A percentile compares a stretch with the other conserved stretches of the same genome.
These are phyloP conservation scores for Cynara cardunculus DNA, from an alignment of 129 eudicot genomes.

Conservation along the genomic window DNA sequence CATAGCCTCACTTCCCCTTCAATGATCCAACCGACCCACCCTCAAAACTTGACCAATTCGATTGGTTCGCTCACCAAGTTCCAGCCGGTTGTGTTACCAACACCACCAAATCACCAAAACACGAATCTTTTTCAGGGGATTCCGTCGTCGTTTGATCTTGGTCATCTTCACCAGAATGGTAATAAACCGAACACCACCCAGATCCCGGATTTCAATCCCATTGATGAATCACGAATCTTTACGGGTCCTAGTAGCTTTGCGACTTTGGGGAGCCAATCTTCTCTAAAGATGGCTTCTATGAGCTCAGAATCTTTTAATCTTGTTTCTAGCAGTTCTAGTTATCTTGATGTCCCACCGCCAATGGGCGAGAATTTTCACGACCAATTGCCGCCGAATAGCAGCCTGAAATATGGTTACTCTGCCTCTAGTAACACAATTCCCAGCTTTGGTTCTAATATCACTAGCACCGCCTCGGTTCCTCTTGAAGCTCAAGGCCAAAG, in stretches of 20 bases:
- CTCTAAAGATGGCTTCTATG: conserved; percentile 36
- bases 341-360: conserved; percentile 40
- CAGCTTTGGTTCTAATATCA: conserved; percentile 40
- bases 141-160: conserved; percentile 55
- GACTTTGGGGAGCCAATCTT: conserved; percentile 39
- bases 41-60: conserved; percentile 48
- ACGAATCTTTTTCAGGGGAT: conserved; percentile 55
- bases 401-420: conserved; percentile 41
- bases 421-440: conserved; percentile 28
- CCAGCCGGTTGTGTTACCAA: conserved; percentile 41
- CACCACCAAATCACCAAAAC: conserved; percentile 35
- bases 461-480: conserved; percentile 35
- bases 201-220: conserved; percentile 39
- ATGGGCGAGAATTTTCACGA: conserved; percentile 35
- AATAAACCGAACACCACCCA: conserved; percentile 28
- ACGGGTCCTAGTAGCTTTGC: conserved; percentile 28
- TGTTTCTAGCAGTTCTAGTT: conserved; percentile 38
- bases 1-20: conserved; percentile 55
- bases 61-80: conserved; percentile 41
- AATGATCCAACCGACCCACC: conserved; percentile 44
- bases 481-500: conserved; percentile 48
- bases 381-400: conserved; percentile 36
- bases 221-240: conserved; percentile 44
- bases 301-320: conserved; percentile 38
- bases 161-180: conserved; percentile 45